A percentile compares a stretch with the other conserved stretches of the same genome.
phyloP scores from a whole-genome alignment of 2,329 filamentous ascomycete species.

The Byssochlamys sp. region DNA sequence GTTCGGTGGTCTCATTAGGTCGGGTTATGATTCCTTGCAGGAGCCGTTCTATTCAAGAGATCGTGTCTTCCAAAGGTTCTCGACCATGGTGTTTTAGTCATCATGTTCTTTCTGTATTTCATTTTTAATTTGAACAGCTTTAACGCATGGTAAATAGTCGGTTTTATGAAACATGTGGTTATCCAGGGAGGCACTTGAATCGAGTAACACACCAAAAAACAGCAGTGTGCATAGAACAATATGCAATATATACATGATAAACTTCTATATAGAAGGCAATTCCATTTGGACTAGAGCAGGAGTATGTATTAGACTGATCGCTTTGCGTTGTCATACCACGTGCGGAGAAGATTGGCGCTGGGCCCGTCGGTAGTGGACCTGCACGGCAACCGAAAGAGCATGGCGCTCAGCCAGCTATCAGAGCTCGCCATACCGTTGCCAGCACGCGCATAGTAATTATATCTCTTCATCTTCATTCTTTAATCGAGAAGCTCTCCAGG shows the following conservation, averaged over 20 bases:
- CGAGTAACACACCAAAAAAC: too few species aligned
- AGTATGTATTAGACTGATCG: neutral
- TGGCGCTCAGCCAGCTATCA: neutral
- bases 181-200: neutral
- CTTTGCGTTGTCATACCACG: slow-evolving; percentile 3
- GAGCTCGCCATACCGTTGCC: neutral
- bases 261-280: too few species aligned
- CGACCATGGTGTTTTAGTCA: neutral
- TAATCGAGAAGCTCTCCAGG: neutral
- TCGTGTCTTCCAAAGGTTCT: neutral
- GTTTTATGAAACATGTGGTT: neutral
- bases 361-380: neutral
- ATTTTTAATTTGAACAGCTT: neutral
- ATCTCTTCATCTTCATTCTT: neutral
- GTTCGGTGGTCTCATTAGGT: slow-evolving; percentile 2
- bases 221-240: neutral
- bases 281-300: neutral
- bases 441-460: neutral
- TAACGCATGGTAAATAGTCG: neutral
- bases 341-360: slow-evolving; percentile 10
- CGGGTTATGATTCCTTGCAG: slow-evolving; percentile 12
- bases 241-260: too few species aligned
- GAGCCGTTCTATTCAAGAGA: slow-evolving; percentile 1
- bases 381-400: neutral
- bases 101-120: neutral